Base-by-base conservation (phyloP, 192 early-diverging fungal species). In the Coemansia sp. region DNA sequence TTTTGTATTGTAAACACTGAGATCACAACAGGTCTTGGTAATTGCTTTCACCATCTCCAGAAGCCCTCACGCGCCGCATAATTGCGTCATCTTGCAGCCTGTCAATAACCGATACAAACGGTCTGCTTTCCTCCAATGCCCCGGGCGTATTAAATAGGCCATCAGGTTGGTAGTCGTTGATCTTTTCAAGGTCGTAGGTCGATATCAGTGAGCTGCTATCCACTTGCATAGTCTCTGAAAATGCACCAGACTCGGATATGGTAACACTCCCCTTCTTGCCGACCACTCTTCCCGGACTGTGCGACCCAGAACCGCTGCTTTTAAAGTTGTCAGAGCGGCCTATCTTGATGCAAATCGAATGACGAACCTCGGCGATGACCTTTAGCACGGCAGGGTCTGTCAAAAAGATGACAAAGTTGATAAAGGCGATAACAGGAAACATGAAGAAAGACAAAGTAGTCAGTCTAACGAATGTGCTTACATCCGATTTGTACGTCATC, bases 391-490 rank as follows among this genome's bases (percentile, higher is more conserved):
- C 65, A 4, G 78, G 65, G 31, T 80, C 78, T 12, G 69, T 80
- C 12, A 72, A 36, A 36, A 80, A 80, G 2, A 80, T 66, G n/a
- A 69, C 5, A 65, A 80, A 80, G 61, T 80, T 80, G 36, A 64
- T 33, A 16, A 72, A n/a, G 13, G 39, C 50, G 11, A 68, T 36
- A 16, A 50, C 53, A 1, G 53, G 46, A 31, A 66, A 72, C 27
- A 65, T 34, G 24, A 62, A 65, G 66, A 63, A 72, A n/a, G 40
- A 62, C 24, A 80, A 33, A 10, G 22, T 15, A 9, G 33, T 7
- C 20, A 75, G 12, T 13, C 58, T 44, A 0, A 62, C 27, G 55
- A 69, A 55, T 18, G 13, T 38, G 3, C 44, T 0, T 16, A 61
- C 62, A 33, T 80, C 69, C 52, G 27, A 50, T 41, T 64, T 49